These are phyloP conservation scores for Cantharellus cinnabarinus DNA, from an alignment of 768 basidiomycete species.

Conservation along the genomic window DNA sequence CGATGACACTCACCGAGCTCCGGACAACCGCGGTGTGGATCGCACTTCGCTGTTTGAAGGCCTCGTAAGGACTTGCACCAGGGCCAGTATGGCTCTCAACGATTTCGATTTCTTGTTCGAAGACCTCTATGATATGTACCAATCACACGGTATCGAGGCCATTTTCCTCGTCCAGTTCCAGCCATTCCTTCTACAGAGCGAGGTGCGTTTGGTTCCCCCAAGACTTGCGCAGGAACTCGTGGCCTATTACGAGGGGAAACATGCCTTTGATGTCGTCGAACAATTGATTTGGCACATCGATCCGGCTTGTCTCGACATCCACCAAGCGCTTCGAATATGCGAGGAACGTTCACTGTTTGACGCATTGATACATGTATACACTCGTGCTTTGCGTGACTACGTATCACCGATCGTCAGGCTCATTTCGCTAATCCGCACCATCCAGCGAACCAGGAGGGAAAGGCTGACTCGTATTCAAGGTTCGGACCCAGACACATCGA, in stretches of 20 bases:
- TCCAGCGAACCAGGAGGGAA: conserved; percentile 30
- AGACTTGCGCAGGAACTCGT: conserved; percentile 74
- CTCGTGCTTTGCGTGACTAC: conserved; percentile 69
- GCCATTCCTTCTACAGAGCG: conserved; percentile 53
- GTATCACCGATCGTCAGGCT: conserved; percentile 77
- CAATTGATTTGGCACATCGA: conserved; percentile 92
- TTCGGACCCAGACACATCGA: conserved; percentile 2
- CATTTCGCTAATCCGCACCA: conserved; percentile 49
- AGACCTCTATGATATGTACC: conserved; percentile 80
- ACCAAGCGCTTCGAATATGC: conserved; percentile 78
- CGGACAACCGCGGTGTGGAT: conserved; percentile 81
- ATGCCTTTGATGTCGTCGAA: conserved; percentile 58
- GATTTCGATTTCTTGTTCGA: conserved; percentile 82
- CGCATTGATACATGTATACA: conserved; percentile 87
- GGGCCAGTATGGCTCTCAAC: conserved; percentile 58
- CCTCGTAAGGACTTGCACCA: conserved; percentile 55
- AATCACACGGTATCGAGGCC: conserved; percentile 56
- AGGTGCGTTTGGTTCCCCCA: conserved; percentile 62
- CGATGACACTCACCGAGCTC: conserved; percentile 64
- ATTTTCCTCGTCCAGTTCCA: conserved; percentile 76
- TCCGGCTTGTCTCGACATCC: conserved; percentile 74
- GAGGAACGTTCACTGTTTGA: conserved; percentile 72
- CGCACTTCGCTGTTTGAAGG: conserved; percentile 77
- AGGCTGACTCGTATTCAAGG: conserved; percentile 11
- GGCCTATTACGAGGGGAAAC: conserved; percentile 49